Percentiles rank a stretch among this genome's conserved stretches.
Conservation (phyloP, 768 basidiomycete species). For the Hemileccinum impolitum region DNA sequence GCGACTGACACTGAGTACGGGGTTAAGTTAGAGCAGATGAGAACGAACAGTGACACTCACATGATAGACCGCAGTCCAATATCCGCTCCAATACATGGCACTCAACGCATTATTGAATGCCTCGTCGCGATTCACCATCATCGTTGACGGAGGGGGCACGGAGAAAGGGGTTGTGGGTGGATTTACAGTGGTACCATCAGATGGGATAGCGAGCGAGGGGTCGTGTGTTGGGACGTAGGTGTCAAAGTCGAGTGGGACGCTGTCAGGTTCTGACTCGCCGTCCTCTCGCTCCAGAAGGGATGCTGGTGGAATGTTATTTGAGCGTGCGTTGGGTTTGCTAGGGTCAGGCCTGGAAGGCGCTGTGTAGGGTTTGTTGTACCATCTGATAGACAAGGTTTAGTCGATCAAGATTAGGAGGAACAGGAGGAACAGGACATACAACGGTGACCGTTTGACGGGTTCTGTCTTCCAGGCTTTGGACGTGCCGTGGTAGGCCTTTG, state of each 20-base stretch:
- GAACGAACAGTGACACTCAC: slow-evolving; percentile 37
- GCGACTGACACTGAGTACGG: slow-evolving; percentile 34
- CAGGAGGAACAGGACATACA: slow-evolving; percentile 44
- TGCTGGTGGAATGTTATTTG: not conserved
- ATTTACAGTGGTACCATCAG: slow-evolving; percentile 17
- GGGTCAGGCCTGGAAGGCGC: slow-evolving; percentile 12
- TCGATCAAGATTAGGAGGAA: not conserved
- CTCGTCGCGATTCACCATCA: slow-evolving; percentile 61
- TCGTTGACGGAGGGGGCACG: slow-evolving; percentile 32
- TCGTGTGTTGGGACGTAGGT: slow-evolving; percentile 71
- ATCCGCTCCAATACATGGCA: slow-evolving; percentile 86
- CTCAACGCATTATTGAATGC: slow-evolving; percentile 71
- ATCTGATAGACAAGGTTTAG: slow-evolving; percentile 39
- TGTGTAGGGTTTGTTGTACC: slow-evolving; percentile 65
- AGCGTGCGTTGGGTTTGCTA: slow-evolving; percentile 3
- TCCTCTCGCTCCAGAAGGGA: not conserved
- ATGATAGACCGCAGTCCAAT: slow-evolving; percentile 85
- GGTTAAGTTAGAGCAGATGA: slow-evolving; percentile 1
- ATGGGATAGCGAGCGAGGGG: slow-evolving; percentile 47
- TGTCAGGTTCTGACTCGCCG: slow-evolving; percentile 41
- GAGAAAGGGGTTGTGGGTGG: slow-evolving; percentile 16
- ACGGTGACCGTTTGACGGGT: slow-evolving; percentile 63
- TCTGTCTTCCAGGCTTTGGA: slow-evolving; percentile 70
- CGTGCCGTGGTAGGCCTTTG: slow-evolving; percentile 61
- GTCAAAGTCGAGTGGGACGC: slow-evolving; percentile 63